A percentile compares a stretch with the other conserved stretches of the same genome.
phyloP scores from a whole-genome alignment of 2,329 filamentous ascomycete species.

The Colletotrichum sp. region DNA sequence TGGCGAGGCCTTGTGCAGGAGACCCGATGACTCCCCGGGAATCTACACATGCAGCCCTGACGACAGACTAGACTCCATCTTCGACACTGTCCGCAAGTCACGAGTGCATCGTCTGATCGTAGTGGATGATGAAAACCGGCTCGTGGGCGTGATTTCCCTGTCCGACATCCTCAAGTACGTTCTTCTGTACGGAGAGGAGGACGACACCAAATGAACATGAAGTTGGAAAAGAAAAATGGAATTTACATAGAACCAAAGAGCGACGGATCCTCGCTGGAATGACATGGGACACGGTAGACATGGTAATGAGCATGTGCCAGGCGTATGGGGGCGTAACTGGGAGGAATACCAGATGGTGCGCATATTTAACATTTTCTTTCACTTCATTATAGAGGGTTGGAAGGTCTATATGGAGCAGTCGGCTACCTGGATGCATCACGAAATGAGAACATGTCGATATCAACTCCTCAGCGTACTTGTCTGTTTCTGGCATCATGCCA shows the following conservation, averaged over 20 bases:
- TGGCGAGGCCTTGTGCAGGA: conserved; percentile 86
- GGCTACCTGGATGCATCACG: conserved; percentile 16
- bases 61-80: conserved; percentile 92
- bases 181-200: conserved; percentile 77
- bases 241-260: conserved; percentile 19
- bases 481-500: not conserved
- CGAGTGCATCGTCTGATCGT: conserved; percentile 92
- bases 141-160: conserved; percentile 89
- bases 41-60: conserved; percentile 96
- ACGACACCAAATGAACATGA: conserved; percentile 29
- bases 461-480: not conserved
- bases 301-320: conserved; percentile 33
- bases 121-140: conserved; percentile 85
- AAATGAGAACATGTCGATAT: conserved; percentile 18
- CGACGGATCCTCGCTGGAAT: conserved; percentile 22
- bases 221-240: conserved; percentile 7
- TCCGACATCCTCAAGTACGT: conserved; percentile 98
- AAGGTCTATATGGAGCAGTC: not conserved
- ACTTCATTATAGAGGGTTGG: conserved; percentile 19
- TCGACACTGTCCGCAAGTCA: conserved; percentile 94
- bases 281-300: conserved; percentile 18
- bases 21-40: conserved; percentile 89
- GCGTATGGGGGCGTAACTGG: conserved; percentile 31
- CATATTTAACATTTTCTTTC: conserved; percentile 11
- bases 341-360: conserved; percentile 22